Base-by-base conservation (phyloP, 106 monocot genomes). In the Cymbidium sinense region DNA sequence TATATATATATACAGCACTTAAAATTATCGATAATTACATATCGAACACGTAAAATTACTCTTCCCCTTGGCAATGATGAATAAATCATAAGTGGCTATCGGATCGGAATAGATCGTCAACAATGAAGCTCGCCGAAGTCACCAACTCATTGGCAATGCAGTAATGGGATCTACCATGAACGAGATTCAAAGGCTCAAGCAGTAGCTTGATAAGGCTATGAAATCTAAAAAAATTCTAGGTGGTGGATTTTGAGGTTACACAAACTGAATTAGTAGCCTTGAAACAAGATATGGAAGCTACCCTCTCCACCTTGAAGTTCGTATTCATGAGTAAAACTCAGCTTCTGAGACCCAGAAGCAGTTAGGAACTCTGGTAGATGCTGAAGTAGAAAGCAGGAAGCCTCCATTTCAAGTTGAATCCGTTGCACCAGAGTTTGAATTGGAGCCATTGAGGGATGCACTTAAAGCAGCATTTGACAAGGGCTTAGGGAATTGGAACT, bases 171-270 rank as follows among this genome's bases (percentile, higher is more conserved):
- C 93, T 10, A 84, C 93, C 67, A 85, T 89, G 79, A 84, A 77
- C 82, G 93, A 95, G 86, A 90, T 93, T 23, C 88, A 89, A 25
- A 85, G 55, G 79, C 64, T 95, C 77, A 95, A 88, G 70, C 41
- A 64, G 34, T 90, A 95, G 70, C 79, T 92, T 43, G 91, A 91
- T n/a, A 82, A 76, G 36, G 74, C 79, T 19, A 19, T 76, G 6
- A 78, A 76, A 73, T 80, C 87, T 3, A n/a, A 84, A 90, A 65
- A 74, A 75, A 77, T 76, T 78, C 11, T 73, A 75, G 69, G 34
- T 77, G 6, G 81, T 79, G 83, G 41, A 85, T 21, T 81, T 52
- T 10, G 83, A 93, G 39, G 39, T 21, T 5, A 70, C 81, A 30
- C 69, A 72, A 21, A 20, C 70, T 12, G 88, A 88, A 76, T 55